Conservation (phyloP, 208 protist genomes). For the Herpetomonas tarakana region DNA sequence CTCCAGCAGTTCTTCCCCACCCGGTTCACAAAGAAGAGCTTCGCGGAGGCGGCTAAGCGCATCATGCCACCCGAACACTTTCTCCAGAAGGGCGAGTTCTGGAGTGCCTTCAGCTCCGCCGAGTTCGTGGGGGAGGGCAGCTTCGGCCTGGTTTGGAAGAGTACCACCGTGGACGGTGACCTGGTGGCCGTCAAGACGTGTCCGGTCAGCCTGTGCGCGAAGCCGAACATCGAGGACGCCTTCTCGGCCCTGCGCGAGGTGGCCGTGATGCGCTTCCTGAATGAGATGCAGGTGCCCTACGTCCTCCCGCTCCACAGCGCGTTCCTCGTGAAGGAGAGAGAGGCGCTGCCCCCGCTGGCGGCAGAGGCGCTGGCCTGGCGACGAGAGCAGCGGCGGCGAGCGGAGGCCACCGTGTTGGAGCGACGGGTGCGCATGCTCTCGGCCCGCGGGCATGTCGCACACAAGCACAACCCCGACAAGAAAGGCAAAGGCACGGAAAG, state of each 20-base stretch:
- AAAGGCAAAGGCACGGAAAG: not conserved
- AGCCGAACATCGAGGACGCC: conserved; percentile 65
- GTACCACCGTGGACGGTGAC: conserved; percentile 69
- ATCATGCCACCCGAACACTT: conserved; percentile 68
- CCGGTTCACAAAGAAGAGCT: conserved; percentile 46
- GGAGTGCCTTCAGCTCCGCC: conserved; percentile 54
- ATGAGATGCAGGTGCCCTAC: conserved; percentile 75
- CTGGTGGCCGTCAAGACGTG: conserved; percentile 84
- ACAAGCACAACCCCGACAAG: not conserved
- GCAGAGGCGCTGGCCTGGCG: conserved; percentile 38
- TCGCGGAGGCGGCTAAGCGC: conserved; percentile 35
- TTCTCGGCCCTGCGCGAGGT: conserved; percentile 79
- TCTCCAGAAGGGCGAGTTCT: conserved; percentile 60
- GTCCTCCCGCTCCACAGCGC: conserved; percentile 80
- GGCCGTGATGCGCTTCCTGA: conserved; percentile 80
- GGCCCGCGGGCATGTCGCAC: not conserved
- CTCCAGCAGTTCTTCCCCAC: conserved; percentile 48
- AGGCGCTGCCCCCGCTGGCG: conserved; percentile 63
- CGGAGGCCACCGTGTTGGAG: conserved; percentile 31
- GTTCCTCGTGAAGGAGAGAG: conserved; percentile 54
- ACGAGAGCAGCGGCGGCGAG: conserved; percentile 20
- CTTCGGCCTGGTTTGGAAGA: conserved; percentile 84
- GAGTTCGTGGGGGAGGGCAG: conserved; percentile 86
- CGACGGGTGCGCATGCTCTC: not conserved
- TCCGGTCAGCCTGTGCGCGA: conserved; percentile 55